Percentiles rank a stretch among this genome's conserved stretches.
Evolutionary conservation across 2,329 filamentous ascomycete species (phyloP).

Genomic region (Pseudogymnoascus sp.): DNA sequence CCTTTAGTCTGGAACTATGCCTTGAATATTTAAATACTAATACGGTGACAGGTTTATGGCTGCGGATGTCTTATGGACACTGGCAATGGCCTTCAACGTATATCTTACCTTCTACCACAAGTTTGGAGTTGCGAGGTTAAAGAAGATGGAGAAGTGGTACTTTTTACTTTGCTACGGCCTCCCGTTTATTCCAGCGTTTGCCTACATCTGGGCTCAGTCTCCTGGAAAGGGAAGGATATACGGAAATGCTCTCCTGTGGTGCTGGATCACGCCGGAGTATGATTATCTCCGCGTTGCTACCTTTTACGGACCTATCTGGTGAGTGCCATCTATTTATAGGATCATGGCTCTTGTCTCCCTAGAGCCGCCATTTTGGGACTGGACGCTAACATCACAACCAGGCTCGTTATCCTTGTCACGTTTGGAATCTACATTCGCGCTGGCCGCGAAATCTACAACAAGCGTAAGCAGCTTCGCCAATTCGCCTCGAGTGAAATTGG

Average conservation of each 20-base stretch:
- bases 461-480: constrained; percentile 54
- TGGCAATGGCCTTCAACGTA: constrained; percentile 79
- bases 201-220: constrained; percentile 59
- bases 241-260: constrained; percentile 73
- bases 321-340: constrained; percentile 23
- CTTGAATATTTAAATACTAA: constrained; percentile 9
- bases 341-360: background rate
- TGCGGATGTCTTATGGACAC: constrained; percentile 68
- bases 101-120: constrained; percentile 74
- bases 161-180: constrained; percentile 65
- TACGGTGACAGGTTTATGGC: constrained; percentile 60
- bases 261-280: constrained; percentile 65
- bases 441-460: constrained; percentile 62
- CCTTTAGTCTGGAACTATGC: background rate
- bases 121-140: constrained; percentile 59
- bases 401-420: constrained; percentile 56
- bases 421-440: constrained; percentile 60
- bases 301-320: constrained; percentile 72
- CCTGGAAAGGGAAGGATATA: constrained; percentile 55
- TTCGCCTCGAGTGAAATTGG: constrained; percentile 32
- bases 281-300: constrained; percentile 66
- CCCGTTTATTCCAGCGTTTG: constrained; percentile 62
- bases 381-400: constrained; percentile 29
- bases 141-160: constrained; percentile 65
- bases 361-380: background rate